phyloP scores from a whole-genome alignment of 1,284 basidiomycete genomes.

The Trichosporon faecale region DNA sequence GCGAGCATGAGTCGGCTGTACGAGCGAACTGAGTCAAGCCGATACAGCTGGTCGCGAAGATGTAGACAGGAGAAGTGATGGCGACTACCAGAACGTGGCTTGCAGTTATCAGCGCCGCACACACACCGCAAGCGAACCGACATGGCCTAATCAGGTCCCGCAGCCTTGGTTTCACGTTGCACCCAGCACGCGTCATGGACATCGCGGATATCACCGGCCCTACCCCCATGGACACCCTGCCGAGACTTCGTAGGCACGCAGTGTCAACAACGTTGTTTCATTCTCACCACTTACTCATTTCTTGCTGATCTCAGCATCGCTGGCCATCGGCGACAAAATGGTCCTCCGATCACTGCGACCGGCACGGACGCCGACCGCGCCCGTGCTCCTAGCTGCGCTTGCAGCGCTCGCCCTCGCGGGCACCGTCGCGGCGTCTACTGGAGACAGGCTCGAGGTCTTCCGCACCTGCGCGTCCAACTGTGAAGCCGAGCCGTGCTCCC shows the following conservation, averaged over 20 bases:
- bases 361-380: too few species aligned
- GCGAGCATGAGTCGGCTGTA: background rate
- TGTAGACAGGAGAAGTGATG: too few species aligned
- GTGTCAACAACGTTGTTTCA: background rate
- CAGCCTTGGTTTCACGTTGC: background rate
- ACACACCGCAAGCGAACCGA: background rate
- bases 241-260: background rate
- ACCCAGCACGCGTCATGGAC: background rate
- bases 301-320: too few species aligned
- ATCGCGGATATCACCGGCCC: background rate
- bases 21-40: background rate
- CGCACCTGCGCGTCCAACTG: conserved; percentile 56
- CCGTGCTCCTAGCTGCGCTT: too few species aligned
- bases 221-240: background rate
- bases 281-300: background rate
- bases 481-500: conserved; percentile 48
- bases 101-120: background rate
- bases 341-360: background rate
- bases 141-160: conserved; percentile 4
- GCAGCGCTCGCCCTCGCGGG: conserved; percentile 19
- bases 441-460: conserved; percentile 61
- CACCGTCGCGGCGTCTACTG: conserved; percentile 55
- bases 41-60: background rate
- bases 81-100: background rate
- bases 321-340: background rate